A percentile compares a stretch with the other conserved stretches of the same genome.
Evolutionary conservation across 2,329 filamentous ascomycete genomes (phyloP).

Genomic region (Clathrospora elynae): DNA sequence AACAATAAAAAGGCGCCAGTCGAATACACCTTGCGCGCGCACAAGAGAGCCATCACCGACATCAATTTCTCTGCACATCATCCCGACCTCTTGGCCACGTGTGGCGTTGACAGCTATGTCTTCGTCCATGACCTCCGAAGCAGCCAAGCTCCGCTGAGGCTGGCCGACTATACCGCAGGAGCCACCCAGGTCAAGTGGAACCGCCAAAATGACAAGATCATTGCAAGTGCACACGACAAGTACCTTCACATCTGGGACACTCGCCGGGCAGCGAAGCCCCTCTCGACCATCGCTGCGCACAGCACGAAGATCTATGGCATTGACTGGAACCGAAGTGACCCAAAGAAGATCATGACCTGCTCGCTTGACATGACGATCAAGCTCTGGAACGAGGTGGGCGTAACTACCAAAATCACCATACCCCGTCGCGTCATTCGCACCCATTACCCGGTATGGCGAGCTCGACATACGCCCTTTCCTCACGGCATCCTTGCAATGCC

Average conservation of each 20-base stretch:
- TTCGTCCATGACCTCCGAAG: conserved; percentile 88
- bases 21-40: conserved; percentile 85
- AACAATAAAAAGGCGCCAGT: conserved; percentile 71
- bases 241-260: conserved; percentile 91
- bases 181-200: conserved; percentile 97
- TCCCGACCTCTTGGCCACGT: conserved; percentile 86
- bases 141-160: conserved; percentile 28
- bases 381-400: conserved; percentile 79
- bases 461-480: conserved; percentile 88
- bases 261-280: conserved; percentile 74
- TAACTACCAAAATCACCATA: conserved; percentile 53
- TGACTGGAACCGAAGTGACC: conserved; percentile 84
- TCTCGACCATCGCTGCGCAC: conserved; percentile 85
- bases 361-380: conserved; percentile 92
- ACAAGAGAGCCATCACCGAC: conserved; percentile 88
- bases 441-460: conserved; percentile 86
- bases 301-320: conserved; percentile 93
- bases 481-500: conserved; percentile 88
- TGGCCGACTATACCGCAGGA: conserved; percentile 94
- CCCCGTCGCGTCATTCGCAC: conserved; percentile 71
- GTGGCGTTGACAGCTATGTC: conserved; percentile 89
- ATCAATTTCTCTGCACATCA: conserved; percentile 96
- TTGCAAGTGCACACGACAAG: conserved; percentile 89
- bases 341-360: conserved; percentile 79
- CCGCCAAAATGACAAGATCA: conserved; percentile 79